A percentile compares a stretch with the other conserved stretches of the same genome.
Conservation (phyloP, 148 eudicot species). For the Rhododendron kiyosumense region DNA sequence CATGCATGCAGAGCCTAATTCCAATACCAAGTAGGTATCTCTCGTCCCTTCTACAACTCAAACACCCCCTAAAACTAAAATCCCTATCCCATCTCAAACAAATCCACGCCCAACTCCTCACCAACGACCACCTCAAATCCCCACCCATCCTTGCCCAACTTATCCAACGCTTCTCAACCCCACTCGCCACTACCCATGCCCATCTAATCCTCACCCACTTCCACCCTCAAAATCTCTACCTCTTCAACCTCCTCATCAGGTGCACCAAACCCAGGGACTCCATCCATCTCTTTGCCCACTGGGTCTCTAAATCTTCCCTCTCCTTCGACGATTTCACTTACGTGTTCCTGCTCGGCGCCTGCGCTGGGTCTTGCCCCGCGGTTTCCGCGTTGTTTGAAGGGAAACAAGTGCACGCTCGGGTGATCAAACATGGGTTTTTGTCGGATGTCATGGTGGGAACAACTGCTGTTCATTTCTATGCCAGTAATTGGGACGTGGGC, state of each 20-base stretch:
- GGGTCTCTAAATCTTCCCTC: slow-evolving; percentile 30
- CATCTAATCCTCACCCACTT: slow-evolving; percentile 29
- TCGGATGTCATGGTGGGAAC: slow-evolving; percentile 31
- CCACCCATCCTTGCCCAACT: slow-evolving; percentile 23
- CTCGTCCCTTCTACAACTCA: too few relatives aligned
- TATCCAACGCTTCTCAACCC: slow-evolving; percentile 35
- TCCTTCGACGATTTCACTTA: slow-evolving; percentile 40
- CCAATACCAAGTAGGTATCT: too few relatives aligned
- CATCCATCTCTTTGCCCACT: slow-evolving; percentile 36
- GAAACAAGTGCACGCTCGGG: slow-evolving; percentile 42
- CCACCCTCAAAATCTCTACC: slow-evolving; percentile 17
- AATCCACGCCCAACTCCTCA: slow-evolving; percentile 43
- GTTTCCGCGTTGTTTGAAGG: slow-evolving; percentile 36
- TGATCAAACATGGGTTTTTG: slow-evolving; percentile 30
- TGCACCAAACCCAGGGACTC: slow-evolving; percentile 44
- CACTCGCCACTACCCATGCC: slow-evolving; percentile 28
- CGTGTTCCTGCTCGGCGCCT: slow-evolving; percentile 54
- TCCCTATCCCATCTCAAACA: slow-evolving; percentile 28
- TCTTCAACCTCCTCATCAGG: slow-evolving; percentile 48
- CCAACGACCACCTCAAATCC: slow-evolving; percentile 27
- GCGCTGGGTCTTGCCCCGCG: slow-evolving; percentile 34
- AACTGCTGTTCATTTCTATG: slow-evolving; percentile 52
- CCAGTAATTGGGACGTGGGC: slow-evolving; percentile 18
- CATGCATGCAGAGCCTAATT: too few relatives aligned
- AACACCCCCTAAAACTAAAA: slow-evolving; percentile 5